Conservation (phyloP, 2,329 filamentous ascomycete species). For the Ascochyta viciae-villosae region DNA sequence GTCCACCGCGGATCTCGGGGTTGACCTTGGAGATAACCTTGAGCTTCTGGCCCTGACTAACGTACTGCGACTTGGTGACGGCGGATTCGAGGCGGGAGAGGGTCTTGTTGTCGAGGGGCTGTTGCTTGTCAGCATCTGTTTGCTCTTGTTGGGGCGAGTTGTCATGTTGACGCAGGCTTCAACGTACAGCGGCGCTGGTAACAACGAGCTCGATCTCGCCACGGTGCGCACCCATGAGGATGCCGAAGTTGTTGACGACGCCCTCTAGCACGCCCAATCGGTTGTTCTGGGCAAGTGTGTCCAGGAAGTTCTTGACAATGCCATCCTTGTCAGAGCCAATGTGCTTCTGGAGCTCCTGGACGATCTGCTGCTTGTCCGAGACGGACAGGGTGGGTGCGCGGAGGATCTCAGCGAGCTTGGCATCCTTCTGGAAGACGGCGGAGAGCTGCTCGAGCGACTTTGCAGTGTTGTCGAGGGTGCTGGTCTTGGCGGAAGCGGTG, state of each 20-base stretch:
- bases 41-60: conserved; percentile 93
- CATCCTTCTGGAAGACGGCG: conserved; percentile 78
- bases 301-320: conserved; percentile 92
- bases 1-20: conserved; percentile 90
- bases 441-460: conserved; percentile 77
- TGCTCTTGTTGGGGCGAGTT: not conserved
- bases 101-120: conserved; percentile 88
- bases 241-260: conserved; percentile 84
- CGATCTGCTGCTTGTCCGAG: conserved; percentile 83
- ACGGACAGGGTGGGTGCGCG: conserved; percentile 78
- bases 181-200: conserved; percentile 83
- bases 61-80: conserved; percentile 87
- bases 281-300: conserved; percentile 95
- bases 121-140: conserved; percentile 24
- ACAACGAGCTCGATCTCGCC: conserved; percentile 95
- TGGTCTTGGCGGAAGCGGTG: conserved; percentile 91
- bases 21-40: conserved; percentile 97
- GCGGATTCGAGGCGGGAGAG: conserved; percentile 85
- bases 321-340: conserved; percentile 72
- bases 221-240: conserved; percentile 85
- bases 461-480: conserved; percentile 82
- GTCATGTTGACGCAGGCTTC: not conserved
- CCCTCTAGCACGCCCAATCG: conserved; percentile 81
- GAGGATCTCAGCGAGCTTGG: conserved; percentile 80
- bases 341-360: conserved; percentile 87